Evolutionary conservation across 2,329 filamentous ascomycete species (phyloP), one percentile per base, ranked within the genome.

Genomic region (Xylaria sp.): DNA sequence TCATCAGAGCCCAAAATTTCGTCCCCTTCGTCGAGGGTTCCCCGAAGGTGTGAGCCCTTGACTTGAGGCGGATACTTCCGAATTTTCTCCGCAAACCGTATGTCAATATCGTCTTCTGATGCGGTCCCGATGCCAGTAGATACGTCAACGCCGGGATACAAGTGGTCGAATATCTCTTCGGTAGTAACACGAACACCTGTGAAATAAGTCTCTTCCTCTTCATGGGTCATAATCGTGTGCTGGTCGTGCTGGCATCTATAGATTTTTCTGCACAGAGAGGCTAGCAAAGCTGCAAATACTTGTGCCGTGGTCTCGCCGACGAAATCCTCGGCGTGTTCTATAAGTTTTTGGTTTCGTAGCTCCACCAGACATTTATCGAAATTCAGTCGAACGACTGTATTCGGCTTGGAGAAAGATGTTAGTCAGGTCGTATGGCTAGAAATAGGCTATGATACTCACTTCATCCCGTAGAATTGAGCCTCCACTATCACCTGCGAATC

Each of bases 281-380:
- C 85, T 13, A 98, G 84, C 20, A 97, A 83, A 15, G 89, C 87
- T 43, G 87, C 88, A 77, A 97, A 98, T 1, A 98, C 89, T 67
- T 90, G 86, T 0, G 91, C 90, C 0, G 94, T 97, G 1, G 87
- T 89, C 46, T 89, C 84, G 52, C 94, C 92, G 23, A 96, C 86
- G 36, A 87, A 84, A 61, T 91, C 88, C 60, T 89, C 85, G 0
- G 90, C 93, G 65, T 94, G 87, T n/a, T 89, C 85, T 60, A 91
- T 88, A 2, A 98, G 88, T 23, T 89, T 88, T 71, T 90, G 87
- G 74, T 93, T 97, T 65, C 95, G 92, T 70, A 97, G 84, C 58
- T 92, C 90, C 10, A 97, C 92, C 7, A 91, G 84, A 67, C 93
- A 93, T 78, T 95, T 97, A 64, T 94, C 91, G 75, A 93, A 91